Evolutionary conservation across 2,329 filamentous ascomycete genomes (phyloP).

Genomic region (Arthrobotrys iridis): DNA sequence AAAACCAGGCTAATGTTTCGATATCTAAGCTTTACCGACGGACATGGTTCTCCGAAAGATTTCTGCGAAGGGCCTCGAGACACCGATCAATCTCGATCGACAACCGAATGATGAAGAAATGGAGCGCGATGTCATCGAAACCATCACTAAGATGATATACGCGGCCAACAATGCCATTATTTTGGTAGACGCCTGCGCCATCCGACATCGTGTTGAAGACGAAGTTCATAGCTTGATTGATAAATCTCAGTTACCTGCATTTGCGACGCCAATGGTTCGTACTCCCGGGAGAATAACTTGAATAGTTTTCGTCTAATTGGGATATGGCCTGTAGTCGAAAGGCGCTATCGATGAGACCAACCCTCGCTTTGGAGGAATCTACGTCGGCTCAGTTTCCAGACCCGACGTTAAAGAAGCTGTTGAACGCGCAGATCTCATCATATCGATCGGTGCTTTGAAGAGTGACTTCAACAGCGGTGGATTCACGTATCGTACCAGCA

Average conservation of each 20-base stretch:
- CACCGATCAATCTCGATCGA: slow-evolving; percentile 73
- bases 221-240: slow-evolving; percentile 78
- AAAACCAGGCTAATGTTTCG: background rate
- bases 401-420: slow-evolving; percentile 72
- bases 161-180: slow-evolving; percentile 79
- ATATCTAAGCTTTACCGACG: slow-evolving; percentile 72
- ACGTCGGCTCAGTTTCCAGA: slow-evolving; percentile 80
- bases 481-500: slow-evolving; percentile 80
- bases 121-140: slow-evolving; percentile 84
- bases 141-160: slow-evolving; percentile 77
- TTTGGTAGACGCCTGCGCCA: slow-evolving; percentile 83
- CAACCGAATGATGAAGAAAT: slow-evolving; percentile 74
- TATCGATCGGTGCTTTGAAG: slow-evolving; percentile 75
- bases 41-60: slow-evolving; percentile 82
- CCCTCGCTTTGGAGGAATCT: slow-evolving; percentile 82
- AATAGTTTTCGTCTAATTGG: background rate
- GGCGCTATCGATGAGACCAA: slow-evolving; percentile 80
- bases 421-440: slow-evolving; percentile 75
- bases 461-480: slow-evolving; percentile 85
- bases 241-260: slow-evolving; percentile 79
- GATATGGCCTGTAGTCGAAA: slow-evolving; percentile 66
- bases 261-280: slow-evolving; percentile 84
- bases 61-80: slow-evolving; percentile 76
- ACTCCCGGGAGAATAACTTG: background rate
- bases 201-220: slow-evolving; percentile 76